Evolutionary conservation across 495 filamentous ascomycete species (phyloP), one percentile per base, ranked within the genome.

Genomic region (Aspergillus leporis): DNA sequence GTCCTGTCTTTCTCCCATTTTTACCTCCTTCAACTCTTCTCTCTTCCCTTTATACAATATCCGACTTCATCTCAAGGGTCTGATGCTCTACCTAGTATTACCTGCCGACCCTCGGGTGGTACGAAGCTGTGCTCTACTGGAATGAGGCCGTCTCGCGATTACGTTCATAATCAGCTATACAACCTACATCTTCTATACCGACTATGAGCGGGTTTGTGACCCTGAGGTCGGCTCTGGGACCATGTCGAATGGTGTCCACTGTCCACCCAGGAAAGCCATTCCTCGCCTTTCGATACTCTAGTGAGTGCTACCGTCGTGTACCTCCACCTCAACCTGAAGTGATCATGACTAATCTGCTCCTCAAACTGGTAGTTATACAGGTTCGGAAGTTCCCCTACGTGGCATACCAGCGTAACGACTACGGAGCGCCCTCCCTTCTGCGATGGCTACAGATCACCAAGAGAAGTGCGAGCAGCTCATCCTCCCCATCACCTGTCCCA

Each of bases 401-500:
- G 14, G 25, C 55, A 25, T 55, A 34, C 10, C 62, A 58, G 10
- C 50, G 49, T 21, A 55, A 50, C n/a, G 57, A 61, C 28, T 51
- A n/a, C 10, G 38, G 34, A 19, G 48, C 43, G 25, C 40, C 52
- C 13, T 51, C 40, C 21, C 31, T 58, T 32, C 47, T 64, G 14
- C 62, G 38, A 59, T 66, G 66, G 65, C 31, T 58, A 10, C n/a
- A 48, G 30, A 43, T 63, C 47, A 54, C 68, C 40, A 67, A 64
- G 43, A 61, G 69, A 56, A 56, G 61, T 32, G 70, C 72, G 3
- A 68, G 66, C 40, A 66, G 60, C 45, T 48, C 62, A 34, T 60
- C 70, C 16, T 51, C 66, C 25, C 72, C 81, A 28, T 73, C 79
- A 9, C 81, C 83, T 4, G 82, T 81, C 2, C 82, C 89, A 0